Evolutionary conservation across 2,329 filamentous ascomycete genomes (phyloP).

Genomic region (Xenoacremonium recifei): DNA sequence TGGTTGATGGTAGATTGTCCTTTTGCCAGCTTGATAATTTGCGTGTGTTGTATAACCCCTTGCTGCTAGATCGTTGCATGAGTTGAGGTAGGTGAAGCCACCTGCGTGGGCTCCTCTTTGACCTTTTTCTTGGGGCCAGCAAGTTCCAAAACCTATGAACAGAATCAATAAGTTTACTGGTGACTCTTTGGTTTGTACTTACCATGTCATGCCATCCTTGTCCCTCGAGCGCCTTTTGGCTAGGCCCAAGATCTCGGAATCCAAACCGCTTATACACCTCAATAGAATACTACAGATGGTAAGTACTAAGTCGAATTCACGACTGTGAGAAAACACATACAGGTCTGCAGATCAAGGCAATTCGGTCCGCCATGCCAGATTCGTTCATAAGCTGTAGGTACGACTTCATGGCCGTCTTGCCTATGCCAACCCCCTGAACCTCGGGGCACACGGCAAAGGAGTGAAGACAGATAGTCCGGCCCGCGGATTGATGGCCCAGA

Average conservation of each 20-base stretch:
- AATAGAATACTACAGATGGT: constrained; percentile 54
- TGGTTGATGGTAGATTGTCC: no score
- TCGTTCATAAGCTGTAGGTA: constrained; percentile 76
- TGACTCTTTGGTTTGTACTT: constrained; percentile 25
- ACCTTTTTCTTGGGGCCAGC: constrained; percentile 21
- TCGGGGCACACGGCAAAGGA: constrained; percentile 77
- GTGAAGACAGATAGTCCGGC: constrained; percentile 76
- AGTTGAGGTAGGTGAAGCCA: constrained; percentile 8
- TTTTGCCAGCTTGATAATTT: no score
- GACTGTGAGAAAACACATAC: constrained; percentile 41
- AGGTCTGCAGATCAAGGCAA: constrained; percentile 76
- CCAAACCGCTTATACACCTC: constrained; percentile 75
- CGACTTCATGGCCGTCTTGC: constrained; percentile 68
- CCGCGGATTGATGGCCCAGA: constrained; percentile 69
- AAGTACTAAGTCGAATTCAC: no score
- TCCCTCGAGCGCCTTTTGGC: constrained; percentile 70
- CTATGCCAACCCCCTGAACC: constrained; percentile 72
- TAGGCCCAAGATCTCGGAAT: constrained; percentile 67
- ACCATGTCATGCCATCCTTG: constrained; percentile 85
- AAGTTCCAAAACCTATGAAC: constrained; percentile 22
- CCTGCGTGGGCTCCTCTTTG: constrained; percentile 23
- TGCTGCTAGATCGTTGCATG: neutral
- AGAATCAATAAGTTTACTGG: neutral
- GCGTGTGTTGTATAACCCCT: no score
- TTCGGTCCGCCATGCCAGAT: constrained; percentile 66